Percentiles rank a stretch among this genome's conserved stretches.
phyloP scores from a whole-genome alignment of 2,329 filamentous ascomycete species.

The Chaetothyriales sp. region DNA sequence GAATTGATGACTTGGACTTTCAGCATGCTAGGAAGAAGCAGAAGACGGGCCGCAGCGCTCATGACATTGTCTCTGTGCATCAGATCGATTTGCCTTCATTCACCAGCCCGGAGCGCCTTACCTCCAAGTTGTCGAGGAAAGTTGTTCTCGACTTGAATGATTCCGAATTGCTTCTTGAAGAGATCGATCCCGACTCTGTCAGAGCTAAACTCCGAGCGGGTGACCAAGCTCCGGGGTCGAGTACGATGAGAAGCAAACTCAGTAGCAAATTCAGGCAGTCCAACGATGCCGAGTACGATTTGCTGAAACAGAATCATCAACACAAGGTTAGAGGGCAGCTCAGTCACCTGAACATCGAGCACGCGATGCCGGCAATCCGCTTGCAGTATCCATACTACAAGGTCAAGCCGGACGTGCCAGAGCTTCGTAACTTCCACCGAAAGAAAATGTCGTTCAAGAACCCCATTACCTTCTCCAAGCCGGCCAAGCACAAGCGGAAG shows the following conservation, averaged over 20 bases:
- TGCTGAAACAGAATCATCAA: constrained; percentile 91
- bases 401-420: constrained; percentile 58
- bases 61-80: constrained; percentile 38
- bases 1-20: constrained; percentile 35
- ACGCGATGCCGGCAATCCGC: constrained; percentile 80
- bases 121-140: constrained; percentile 59
- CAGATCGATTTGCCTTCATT: constrained; percentile 57
- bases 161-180: constrained; percentile 70
- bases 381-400: constrained; percentile 94
- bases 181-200: constrained; percentile 54
- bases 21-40: constrained; percentile 52
- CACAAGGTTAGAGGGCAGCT: constrained; percentile 89
- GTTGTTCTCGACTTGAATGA: constrained; percentile 81
- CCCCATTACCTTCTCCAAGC: constrained; percentile 58
- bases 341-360: constrained; percentile 82
- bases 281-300: constrained; percentile 90
- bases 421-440: constrained; percentile 73
- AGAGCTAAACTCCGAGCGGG: constrained; percentile 26
- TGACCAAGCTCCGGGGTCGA: constrained; percentile 44
- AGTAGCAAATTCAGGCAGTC: constrained; percentile 84
- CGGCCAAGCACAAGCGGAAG: constrained; percentile 61
- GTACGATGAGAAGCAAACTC: constrained; percentile 41
- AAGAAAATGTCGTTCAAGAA: constrained; percentile 58
- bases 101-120: constrained; percentile 65
- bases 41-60: constrained; percentile 35